Conservation (phyloP, 352 stramenopile species). For the Ophiocytium majus region DNA sequence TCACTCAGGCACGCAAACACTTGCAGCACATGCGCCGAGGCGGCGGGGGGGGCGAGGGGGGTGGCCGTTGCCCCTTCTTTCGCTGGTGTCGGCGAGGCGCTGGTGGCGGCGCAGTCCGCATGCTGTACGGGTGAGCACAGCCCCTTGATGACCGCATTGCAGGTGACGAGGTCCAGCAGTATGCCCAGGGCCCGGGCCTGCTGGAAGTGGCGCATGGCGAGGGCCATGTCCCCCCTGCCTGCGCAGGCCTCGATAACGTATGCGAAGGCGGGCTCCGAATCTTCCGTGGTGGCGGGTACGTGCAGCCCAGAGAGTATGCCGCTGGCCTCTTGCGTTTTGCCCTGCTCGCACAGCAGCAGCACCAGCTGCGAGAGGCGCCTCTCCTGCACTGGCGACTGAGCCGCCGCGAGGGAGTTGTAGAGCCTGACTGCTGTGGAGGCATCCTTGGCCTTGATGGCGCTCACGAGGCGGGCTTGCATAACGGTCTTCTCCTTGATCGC, state of each 20-base stretch:
- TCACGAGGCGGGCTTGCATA: no score
- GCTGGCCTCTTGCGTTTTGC: background rate
- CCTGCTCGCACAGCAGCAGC: background rate
- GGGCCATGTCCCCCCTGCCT: background rate
- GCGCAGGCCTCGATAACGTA: background rate
- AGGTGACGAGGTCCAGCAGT: background rate
- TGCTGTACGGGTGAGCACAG: no score
- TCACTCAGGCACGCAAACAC: background rate
- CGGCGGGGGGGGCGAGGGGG: no score
- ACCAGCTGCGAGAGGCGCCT: background rate
- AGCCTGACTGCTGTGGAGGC: background rate
- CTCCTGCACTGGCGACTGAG: background rate
- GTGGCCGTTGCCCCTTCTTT: no score
- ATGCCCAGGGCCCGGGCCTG: background rate
- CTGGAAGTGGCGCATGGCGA: background rate
- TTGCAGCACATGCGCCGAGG: background rate
- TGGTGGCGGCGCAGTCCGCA: background rate
- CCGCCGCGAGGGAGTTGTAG: background rate
- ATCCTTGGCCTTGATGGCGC: background rate
- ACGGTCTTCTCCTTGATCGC: no score
- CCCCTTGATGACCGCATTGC: background rate
- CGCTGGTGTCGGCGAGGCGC: background rate
- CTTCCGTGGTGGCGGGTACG: background rate
- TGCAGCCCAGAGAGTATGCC: background rate
- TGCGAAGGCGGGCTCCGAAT: background rate